These are phyloP conservation scores for Suhomyces sp. DNA, from an alignment of 805 yeast genomes.

Conservation along the genomic window DNA sequence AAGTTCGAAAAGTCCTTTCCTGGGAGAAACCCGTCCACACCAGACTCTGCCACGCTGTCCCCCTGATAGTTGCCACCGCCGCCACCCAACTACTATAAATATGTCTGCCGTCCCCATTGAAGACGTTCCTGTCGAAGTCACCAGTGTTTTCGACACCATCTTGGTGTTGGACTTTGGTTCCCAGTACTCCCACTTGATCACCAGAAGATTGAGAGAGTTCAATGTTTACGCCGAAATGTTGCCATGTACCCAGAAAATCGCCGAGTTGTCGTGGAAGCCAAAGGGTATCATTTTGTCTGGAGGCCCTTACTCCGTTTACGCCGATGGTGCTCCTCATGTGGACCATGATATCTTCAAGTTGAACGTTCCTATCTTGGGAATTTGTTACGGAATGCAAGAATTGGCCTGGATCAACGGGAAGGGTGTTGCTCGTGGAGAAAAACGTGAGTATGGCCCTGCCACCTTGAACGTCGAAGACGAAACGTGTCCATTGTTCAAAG, in stretches of 20 bases:
- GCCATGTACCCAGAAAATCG: constrained; percentile 97
- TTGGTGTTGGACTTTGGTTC: constrained; percentile 97
- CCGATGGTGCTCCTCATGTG: constrained; percentile 94
- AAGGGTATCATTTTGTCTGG: constrained; percentile 96
- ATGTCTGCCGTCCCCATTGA: constrained; percentile 16
- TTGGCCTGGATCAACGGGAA: constrained; percentile 96
- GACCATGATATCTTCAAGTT: constrained; percentile 91
- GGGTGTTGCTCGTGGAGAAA: constrained; percentile 92
- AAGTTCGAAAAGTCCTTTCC: constrained; percentile 2
- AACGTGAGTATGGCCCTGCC: constrained; percentile 98
- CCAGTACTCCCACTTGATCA: constrained; percentile 94
- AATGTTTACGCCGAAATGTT: constrained; percentile 98
- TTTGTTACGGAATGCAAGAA: constrained; percentile 99
- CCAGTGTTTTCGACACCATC: constrained; percentile 92
- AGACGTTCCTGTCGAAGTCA: constrained; percentile 60
- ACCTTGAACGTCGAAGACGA: constrained; percentile 72
- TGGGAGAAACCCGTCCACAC: constrained; percentile 5
- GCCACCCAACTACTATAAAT: background rate
- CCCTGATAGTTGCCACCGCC: too few relatives aligned
- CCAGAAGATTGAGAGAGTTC: constrained; percentile 96
- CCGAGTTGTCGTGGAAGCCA: constrained; percentile 91
- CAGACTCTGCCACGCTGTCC: too few relatives aligned
- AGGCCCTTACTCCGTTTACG: constrained; percentile 97
- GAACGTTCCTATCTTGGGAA: constrained; percentile 92
- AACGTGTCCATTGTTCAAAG: constrained; percentile 72